Conservation (phyloP, 75 land plant genomes). For the Picea glauca region DNA sequence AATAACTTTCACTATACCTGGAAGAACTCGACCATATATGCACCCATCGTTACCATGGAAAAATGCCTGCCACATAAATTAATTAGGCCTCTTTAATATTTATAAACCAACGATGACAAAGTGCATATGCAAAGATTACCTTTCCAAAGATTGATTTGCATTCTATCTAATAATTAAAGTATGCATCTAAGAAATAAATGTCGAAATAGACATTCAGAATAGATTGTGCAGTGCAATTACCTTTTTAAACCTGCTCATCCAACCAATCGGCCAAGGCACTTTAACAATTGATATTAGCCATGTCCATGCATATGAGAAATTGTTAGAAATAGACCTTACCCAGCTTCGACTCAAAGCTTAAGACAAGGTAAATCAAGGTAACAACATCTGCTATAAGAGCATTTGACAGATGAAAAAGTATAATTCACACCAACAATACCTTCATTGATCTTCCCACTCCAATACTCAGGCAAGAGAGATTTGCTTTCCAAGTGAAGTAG, state of each 20-base stretch:
- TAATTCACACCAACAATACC: conserved; percentile 30
- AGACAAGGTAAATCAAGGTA: neutral
- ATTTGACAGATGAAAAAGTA: conserved; percentile 4
- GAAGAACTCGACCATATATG: conserved; percentile 47
- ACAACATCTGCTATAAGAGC: neutral
- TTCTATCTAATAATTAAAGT: neutral
- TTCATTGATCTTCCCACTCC: conserved; percentile 68
- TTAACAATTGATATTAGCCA: neutral
- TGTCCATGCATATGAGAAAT: conserved; percentile 1
- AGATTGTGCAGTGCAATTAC: conserved; percentile 14
- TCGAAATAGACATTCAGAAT: neutral
- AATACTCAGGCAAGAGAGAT: conserved; percentile 30
- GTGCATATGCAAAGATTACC: neutral
- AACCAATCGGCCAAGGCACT: conserved; percentile 46
- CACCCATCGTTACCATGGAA: conserved; percentile 44
- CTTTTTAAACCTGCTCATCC: conserved; percentile 54
- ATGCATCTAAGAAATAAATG: neutral
- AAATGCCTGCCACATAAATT: conserved; percentile 32
- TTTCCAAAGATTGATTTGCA: neutral
- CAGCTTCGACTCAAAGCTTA: neutral
- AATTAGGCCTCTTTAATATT: neutral
- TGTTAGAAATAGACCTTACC: neutral
- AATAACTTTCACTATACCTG: conserved; percentile 17
- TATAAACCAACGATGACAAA: neutral
- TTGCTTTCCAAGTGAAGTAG: conserved; percentile 21